Percentiles rank a stretch among this genome's conserved stretches.
Conservation (phyloP, 345 rosid genomes). For the Ricinus communis region DNA sequence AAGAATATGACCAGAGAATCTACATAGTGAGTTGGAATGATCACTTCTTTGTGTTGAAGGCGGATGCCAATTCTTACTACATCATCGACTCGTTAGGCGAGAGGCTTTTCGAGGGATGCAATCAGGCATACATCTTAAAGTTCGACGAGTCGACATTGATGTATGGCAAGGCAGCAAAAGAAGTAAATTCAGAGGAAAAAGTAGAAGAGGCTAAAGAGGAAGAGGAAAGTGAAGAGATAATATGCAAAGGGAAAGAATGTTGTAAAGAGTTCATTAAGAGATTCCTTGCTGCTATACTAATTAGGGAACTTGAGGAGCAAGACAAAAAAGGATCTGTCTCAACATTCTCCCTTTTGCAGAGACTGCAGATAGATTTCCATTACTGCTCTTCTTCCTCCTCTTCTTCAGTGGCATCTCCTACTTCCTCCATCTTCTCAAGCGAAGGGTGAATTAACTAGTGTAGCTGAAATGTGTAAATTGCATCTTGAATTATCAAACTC, state of each 20-base stretch:
- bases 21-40: constrained; percentile 68
- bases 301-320: constrained; percentile 49
- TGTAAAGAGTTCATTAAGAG: constrained; percentile 65
- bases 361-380: constrained; percentile 69
- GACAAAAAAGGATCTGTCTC: constrained; percentile 45
- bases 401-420: constrained; percentile 2
- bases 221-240: constrained; percentile 23
- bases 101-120: constrained; percentile 60
- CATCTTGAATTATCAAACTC: too few species aligned
- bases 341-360: constrained; percentile 34
- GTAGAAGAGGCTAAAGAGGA: not conserved
- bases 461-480: not conserved
- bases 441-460: not conserved
- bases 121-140: constrained; percentile 54
- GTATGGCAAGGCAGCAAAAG: constrained; percentile 23
- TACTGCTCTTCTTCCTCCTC: constrained; percentile 21
- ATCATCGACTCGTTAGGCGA: constrained; percentile 63
- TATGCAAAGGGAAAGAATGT: constrained; percentile 55
- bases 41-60: constrained; percentile 66
- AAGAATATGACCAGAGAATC: constrained; percentile 29
- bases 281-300: constrained; percentile 59
- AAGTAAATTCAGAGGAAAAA: not conserved
- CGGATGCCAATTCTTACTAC: constrained; percentile 37
- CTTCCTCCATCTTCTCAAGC: not conserved
- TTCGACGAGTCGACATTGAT: constrained; percentile 50